These are phyloP conservation scores for Syzygium oleosum DNA, from an alignment of 345 rosid genomes.

Conservation along the genomic window DNA sequence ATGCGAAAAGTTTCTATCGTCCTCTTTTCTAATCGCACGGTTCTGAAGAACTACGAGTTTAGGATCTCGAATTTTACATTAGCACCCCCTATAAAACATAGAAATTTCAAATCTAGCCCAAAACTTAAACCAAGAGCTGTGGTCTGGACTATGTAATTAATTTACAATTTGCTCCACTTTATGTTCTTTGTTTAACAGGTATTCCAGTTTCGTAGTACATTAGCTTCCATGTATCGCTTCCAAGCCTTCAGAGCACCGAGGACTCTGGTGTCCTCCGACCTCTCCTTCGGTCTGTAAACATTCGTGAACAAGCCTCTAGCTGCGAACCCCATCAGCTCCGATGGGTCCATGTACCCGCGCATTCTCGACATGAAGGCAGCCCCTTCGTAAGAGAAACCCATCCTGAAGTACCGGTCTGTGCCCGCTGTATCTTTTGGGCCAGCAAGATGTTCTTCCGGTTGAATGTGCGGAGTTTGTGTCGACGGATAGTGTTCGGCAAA, in stretches of 20 bases:
- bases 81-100: background rate
- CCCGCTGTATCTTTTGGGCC: background rate
- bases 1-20: background rate
- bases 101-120: background rate
- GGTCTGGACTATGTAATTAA: background rate
- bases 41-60: background rate
- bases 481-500: background rate
- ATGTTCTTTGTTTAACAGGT: background rate
- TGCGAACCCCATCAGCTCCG: conserved; percentile 69
- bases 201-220: conserved; percentile 19
- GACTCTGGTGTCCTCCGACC: background rate
- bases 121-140: background rate
- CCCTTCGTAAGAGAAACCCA: conserved; percentile 23
- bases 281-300: conserved; percentile 4
- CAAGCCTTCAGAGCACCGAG: conserved; percentile 44
- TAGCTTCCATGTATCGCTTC: conserved; percentile 39
- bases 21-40: background rate
- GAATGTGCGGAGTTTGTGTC: background rate
- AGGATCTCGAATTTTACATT: background rate
- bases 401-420: conserved; percentile 11
- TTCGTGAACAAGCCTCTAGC: conserved; percentile 57
- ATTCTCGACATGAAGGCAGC: conserved; percentile 27
- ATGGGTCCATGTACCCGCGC: conserved; percentile 40
- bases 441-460: background rate
- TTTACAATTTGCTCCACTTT: background rate